Conservation (phyloP, 164 flowering plant genomes). For the Kingdonia uniflora region DNA sequence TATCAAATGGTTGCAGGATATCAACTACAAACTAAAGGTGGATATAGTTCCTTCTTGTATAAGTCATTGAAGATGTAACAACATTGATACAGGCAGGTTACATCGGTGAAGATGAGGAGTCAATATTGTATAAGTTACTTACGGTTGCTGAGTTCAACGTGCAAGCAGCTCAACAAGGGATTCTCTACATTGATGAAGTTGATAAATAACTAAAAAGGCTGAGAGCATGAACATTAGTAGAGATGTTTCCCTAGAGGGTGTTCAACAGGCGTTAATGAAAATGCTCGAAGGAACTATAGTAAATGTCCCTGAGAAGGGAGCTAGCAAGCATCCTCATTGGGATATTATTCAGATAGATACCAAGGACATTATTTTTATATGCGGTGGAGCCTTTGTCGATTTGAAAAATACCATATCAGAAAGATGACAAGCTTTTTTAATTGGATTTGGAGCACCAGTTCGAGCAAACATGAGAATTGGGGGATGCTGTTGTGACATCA, state of each 20-base stretch:
- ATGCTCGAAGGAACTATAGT: conserved; percentile 99
- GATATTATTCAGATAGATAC: conserved; percentile 97
- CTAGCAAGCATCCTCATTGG: conserved; percentile 96
- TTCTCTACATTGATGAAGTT: conserved; percentile 97
- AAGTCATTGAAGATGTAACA: too few relatives aligned
- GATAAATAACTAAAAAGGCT: conserved; percentile 98
- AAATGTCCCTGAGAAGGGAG: conserved; percentile 96
- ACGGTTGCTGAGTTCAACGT: conserved; percentile 92
- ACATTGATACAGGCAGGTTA: conserved; percentile 76
- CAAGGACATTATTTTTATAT: conserved; percentile 92
- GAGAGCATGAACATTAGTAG: conserved; percentile 89
- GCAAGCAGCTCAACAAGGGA: conserved; percentile 98
- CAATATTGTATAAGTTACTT: conserved; percentile 83
- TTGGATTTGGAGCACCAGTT: conserved; percentile 98
- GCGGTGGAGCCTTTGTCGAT: conserved; percentile 98
- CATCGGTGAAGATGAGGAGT: conserved; percentile 98
- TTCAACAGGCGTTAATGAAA: conserved; percentile 92
- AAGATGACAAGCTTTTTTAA: conserved; percentile 96
- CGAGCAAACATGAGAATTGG: conserved; percentile 91
- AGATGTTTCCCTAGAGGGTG: conserved; percentile 99
- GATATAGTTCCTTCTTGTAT: too few relatives aligned
- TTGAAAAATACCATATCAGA: conserved; percentile 96
- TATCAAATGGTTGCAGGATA: too few relatives aligned
- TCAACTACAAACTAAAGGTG: too few relatives aligned
- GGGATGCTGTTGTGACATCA: conserved; percentile 72